Evolutionary conservation across 2,329 filamentous ascomycete genomes (phyloP).

Genomic region (Aspergillus terreus): DNA sequence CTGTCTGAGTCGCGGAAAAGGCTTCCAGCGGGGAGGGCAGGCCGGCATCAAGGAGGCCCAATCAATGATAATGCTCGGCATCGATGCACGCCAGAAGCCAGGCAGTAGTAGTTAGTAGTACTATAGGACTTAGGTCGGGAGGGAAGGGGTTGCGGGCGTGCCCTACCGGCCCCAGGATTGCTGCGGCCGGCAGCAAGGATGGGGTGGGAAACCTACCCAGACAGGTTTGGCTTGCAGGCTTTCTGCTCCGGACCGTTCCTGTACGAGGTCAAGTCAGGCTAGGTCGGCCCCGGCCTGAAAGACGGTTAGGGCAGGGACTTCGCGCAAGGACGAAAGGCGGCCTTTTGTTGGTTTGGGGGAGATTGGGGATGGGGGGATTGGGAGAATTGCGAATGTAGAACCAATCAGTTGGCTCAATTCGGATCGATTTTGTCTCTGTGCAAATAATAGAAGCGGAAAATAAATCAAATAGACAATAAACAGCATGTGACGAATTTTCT

Average conservation of each 20-base stretch:
- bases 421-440: background rate
- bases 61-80: too few relatives aligned
- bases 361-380: too few relatives aligned
- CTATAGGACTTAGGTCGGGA: too few relatives aligned
- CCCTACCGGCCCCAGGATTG: too few relatives aligned
- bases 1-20: conserved; percentile 7
- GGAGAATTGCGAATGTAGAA: too few relatives aligned
- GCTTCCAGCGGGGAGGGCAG: conserved; percentile 3
- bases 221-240: background rate
- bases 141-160: too few relatives aligned
- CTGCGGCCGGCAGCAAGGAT: background rate
- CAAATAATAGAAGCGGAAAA: background rate
- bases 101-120: too few relatives aligned
- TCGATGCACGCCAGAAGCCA: too few relatives aligned
- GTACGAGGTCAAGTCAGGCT: background rate
- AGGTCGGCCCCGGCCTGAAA: background rate
- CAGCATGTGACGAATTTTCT: background rate
- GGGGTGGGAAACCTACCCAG: background rate
- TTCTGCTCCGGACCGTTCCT: background rate
- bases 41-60: background rate
- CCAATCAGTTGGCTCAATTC: background rate
- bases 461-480: too few relatives aligned
- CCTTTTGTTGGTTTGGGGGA: too few relatives aligned
- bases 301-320: too few relatives aligned
- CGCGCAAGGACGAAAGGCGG: too few relatives aligned